Evolutionary conservation across 2,329 filamentous ascomycete genomes (phyloP).

Genomic region (Pseudogymnoascus sp.): DNA sequence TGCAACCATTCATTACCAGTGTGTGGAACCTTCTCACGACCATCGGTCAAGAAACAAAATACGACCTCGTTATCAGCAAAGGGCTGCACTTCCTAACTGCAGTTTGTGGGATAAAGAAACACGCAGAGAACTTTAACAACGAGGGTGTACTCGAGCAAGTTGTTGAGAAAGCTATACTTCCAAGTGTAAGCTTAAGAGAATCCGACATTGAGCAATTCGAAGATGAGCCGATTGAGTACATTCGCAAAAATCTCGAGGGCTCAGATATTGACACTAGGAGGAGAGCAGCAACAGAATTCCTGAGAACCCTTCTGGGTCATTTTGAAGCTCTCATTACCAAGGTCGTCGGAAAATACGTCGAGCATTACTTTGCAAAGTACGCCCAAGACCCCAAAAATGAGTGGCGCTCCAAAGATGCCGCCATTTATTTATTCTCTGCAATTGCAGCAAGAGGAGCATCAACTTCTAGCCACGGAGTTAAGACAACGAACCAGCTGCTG

Average conservation of each 20-base stretch:
- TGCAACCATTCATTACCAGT: slow-evolving; percentile 76
- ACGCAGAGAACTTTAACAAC: slow-evolving; percentile 79
- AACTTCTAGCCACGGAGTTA: slow-evolving; percentile 82
- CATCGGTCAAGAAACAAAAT: slow-evolving; percentile 80
- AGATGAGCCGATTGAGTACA: slow-evolving; percentile 98
- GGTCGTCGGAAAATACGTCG: slow-evolving; percentile 81
- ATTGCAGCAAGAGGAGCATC: slow-evolving; percentile 87
- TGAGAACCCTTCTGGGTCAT: slow-evolving; percentile 78
- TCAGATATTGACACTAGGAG: slow-evolving; percentile 92
- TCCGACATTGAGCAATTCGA: slow-evolving; percentile 95
- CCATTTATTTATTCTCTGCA: slow-evolving; percentile 91
- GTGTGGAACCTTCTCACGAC: slow-evolving; percentile 88
- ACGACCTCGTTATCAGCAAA: slow-evolving; percentile 89
- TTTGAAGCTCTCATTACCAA: slow-evolving; percentile 79
- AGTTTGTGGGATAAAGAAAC: slow-evolving; percentile 67
- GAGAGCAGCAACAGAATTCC: slow-evolving; percentile 88
- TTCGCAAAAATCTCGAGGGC: slow-evolving; percentile 86
- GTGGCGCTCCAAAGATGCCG: slow-evolving; percentile 97
- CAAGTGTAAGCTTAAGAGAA: slow-evolving; percentile 84
- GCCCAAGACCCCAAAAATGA: slow-evolving; percentile 58
- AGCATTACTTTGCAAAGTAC: slow-evolving; percentile 71
- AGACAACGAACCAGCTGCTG: slow-evolving; percentile 77
- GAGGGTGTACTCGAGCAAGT: slow-evolving; percentile 73
- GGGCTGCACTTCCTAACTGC: slow-evolving; percentile 91
- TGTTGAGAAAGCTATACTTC: slow-evolving; percentile 90